phyloP scores from a whole-genome alignment of 2,329 filamentous ascomycete genomes.

The Achaetomium macrosporum region DNA sequence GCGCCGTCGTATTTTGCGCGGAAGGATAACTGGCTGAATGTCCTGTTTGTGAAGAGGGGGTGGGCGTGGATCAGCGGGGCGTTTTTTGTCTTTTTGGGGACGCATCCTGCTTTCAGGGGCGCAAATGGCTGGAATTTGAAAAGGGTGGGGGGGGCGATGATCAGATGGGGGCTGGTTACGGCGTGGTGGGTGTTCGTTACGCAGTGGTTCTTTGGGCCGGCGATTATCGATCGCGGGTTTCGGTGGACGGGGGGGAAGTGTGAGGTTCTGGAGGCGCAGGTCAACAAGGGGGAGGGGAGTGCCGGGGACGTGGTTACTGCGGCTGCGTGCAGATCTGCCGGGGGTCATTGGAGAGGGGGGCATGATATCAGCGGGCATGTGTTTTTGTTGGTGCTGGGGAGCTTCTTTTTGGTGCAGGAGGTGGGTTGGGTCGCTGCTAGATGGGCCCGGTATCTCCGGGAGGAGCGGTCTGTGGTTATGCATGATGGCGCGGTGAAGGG shows the following conservation, averaged over 20 bases:
- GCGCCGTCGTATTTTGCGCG: conserved; percentile 86
- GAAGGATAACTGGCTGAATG: conserved; percentile 89
- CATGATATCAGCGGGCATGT: conserved; percentile 96
- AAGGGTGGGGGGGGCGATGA: conserved; percentile 36
- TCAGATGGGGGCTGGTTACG: conserved; percentile 70
- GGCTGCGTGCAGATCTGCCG: conserved; percentile 73
- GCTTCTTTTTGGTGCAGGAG: conserved; percentile 76
- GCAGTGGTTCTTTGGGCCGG: conserved; percentile 93
- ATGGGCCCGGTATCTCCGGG: conserved; percentile 40
- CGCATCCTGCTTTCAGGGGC: conserved; percentile 55
- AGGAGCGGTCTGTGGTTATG: conserved; percentile 63
- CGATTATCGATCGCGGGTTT: conserved; percentile 86
- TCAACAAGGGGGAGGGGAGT: conserved; percentile 22
- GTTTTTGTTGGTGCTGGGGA: conserved; percentile 82
- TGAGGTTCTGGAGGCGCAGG: conserved; percentile 44
- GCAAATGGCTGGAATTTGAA: conserved; percentile 37
- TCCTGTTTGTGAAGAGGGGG: conserved; percentile 88
- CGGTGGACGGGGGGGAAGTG: conserved; percentile 83
- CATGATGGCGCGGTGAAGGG: conserved; percentile 59
- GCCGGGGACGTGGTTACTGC: conserved; percentile 58
- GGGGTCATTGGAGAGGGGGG: conserved; percentile 84
- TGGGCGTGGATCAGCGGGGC: conserved; percentile 86
- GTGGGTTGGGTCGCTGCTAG: conserved; percentile 54
- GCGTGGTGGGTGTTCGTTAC: conserved; percentile 78
- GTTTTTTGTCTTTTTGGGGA: conserved; percentile 63